These are phyloP conservation scores for Komagataella kurtzmanii DNA, from an alignment of 805 yeast genomes.

Conservation along the genomic window DNA sequence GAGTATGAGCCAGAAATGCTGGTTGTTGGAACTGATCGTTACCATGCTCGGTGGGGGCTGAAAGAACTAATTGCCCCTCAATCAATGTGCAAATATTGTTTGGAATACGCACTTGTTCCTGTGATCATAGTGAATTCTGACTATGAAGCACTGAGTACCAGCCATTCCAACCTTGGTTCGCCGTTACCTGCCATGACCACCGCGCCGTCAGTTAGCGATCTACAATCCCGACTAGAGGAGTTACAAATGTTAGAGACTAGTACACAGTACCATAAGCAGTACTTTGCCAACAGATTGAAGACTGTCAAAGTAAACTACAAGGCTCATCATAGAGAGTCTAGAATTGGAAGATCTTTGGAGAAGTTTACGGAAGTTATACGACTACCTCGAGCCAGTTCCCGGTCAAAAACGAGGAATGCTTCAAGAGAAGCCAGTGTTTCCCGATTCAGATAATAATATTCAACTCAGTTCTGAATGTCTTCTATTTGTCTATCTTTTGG, in stretches of 20 bases:
- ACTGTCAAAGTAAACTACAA: not conserved
- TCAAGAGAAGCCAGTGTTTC: not conserved
- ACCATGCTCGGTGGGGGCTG: conserved; percentile 22
- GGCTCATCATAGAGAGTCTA: not conserved
- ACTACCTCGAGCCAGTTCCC: not conserved
- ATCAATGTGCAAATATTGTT: conserved; percentile 31
- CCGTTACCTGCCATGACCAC: not conserved
- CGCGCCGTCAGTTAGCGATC: not conserved
- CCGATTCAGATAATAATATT: not conserved
- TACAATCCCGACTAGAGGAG: not conserved
- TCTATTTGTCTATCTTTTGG: not conserved
- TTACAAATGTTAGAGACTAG: not conserved
- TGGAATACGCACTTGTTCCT: conserved; percentile 32
- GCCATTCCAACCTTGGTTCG: not conserved
- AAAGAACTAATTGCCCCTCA: conserved; percentile 25
- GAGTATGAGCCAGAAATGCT: conserved; percentile 31
- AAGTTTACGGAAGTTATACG: not conserved
- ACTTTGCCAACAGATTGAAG: not conserved
- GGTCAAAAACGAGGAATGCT: not conserved
- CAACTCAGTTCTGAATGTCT: not conserved
- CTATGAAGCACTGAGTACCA: conserved; percentile 10
- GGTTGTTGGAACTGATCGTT: conserved; percentile 31
- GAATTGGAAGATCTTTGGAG: not conserved
- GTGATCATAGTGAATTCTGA: conserved; percentile 29
- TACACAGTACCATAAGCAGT: not conserved